Evolutionary conservation across 176 grass and related monocot genomes (phyloP).

Genomic region (Pharus latifolius): DNA sequence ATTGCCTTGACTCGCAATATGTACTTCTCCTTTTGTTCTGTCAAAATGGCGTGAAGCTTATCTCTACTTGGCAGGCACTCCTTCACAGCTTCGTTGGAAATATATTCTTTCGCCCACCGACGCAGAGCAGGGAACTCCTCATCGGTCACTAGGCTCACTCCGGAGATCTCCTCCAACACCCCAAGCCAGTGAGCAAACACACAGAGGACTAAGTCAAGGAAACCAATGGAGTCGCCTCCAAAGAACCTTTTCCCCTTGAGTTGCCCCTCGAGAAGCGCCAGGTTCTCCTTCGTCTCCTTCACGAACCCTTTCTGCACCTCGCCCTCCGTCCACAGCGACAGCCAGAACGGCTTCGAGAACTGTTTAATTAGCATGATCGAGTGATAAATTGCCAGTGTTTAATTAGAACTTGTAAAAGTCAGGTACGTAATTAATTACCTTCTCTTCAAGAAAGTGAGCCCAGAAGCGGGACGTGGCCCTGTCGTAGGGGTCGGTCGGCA

Average conservation of each 20-base stretch:
- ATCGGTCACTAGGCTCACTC: conserved; percentile 7
- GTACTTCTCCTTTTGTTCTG: neutral
- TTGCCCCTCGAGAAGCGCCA: conserved; percentile 21
- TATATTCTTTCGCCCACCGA: conserved; percentile 24
- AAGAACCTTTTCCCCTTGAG: conserved; percentile 44
- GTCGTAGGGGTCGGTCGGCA: neutral
- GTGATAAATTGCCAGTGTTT: too few species aligned
- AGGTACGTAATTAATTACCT: too few species aligned
- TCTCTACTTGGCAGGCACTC: conserved; percentile 23
- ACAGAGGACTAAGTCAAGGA: conserved; percentile 19
- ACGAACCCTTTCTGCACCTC: conserved; percentile 12
- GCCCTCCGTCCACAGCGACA: conserved; percentile 25
- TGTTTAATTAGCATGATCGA: too few species aligned
- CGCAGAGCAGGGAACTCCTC: conserved; percentile 18
- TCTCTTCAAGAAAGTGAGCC: conserved; percentile 32
- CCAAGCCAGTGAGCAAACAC: conserved; percentile 18
- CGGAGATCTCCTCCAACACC: conserved; percentile 21
- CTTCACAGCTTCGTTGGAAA: neutral
- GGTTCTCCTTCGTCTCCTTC: conserved; percentile 26
- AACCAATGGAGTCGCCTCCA: conserved; percentile 29
- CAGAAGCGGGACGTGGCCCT: conserved; percentile 24
- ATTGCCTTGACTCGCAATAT: neutral
- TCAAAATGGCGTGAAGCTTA: conserved; percentile 4
- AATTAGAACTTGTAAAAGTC: too few species aligned
- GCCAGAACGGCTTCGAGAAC: neutral